phyloP scores from a whole-genome alignment of 2,329 filamentous ascomycete genomes.

The Exophiala lecanii-corni region DNA sequence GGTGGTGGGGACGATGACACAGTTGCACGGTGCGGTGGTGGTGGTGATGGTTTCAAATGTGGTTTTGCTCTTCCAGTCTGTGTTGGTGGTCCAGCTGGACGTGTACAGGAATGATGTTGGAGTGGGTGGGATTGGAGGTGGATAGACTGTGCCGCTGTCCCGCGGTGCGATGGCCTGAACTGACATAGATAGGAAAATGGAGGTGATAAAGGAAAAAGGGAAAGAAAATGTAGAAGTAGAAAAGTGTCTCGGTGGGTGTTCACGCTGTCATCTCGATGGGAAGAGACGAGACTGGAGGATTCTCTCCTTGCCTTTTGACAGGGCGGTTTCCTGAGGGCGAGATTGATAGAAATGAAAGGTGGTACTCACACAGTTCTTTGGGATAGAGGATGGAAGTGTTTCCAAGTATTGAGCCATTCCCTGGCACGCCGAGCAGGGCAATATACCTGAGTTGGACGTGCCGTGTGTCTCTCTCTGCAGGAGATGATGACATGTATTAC shows the following conservation, averaged over 20 bases:
- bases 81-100: background rate
- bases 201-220: background rate
- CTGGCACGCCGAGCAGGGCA: too few species aligned
- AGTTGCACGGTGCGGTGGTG: background rate
- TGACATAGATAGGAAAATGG: background rate
- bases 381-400: too few species aligned
- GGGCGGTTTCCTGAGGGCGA: too few species aligned
- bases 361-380: too few species aligned
- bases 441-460: too few species aligned
- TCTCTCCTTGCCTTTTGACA: too few species aligned
- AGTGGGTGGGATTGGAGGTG: background rate
- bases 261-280: too few species aligned
- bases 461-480: too few species aligned
- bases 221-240: background rate
- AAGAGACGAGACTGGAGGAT: too few species aligned
- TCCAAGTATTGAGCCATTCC: too few species aligned
- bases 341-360: too few species aligned
- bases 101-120: background rate
- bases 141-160: background rate
- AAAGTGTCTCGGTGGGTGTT: background rate
- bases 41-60: constrained; percentile 2
- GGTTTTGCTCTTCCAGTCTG: background rate
- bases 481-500: too few species aligned
- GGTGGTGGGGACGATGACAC: background rate
- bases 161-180: background rate